Evolutionary conservation across 2,329 filamentous ascomycete genomes (phyloP).

Genomic region (Pestalotiopsis fici): DNA sequence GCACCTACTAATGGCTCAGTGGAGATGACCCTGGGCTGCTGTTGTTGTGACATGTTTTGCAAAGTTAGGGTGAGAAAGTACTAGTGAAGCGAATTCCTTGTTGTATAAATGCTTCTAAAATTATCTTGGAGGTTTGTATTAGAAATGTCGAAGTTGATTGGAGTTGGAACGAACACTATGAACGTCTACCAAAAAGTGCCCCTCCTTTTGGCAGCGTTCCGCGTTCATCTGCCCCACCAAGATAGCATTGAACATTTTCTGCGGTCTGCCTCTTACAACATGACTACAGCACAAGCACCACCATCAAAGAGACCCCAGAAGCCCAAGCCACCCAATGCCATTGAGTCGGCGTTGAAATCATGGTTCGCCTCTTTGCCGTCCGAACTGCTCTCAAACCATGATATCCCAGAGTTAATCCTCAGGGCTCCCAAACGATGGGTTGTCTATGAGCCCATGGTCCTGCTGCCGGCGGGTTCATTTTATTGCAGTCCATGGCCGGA

Average conservation of each 20-base stretch:
- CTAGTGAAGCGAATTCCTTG: no score
- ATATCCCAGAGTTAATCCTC: conserved; percentile 31
- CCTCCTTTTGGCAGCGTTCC: neutral
- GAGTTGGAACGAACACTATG: neutral
- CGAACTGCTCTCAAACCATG: neutral
- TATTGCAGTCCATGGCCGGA: conserved; percentile 38
- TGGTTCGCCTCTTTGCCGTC: conserved; percentile 12
- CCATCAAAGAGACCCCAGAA: neutral
- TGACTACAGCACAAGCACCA: neutral
- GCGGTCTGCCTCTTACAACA: neutral
- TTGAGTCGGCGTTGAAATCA: conserved; percentile 16
- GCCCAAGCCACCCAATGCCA: conserved; percentile 15
- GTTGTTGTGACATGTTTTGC: neutral
- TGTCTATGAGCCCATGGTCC: conserved; percentile 61
- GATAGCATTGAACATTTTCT: neutral
- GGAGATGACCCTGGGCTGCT: conserved; percentile 19
- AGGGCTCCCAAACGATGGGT: conserved; percentile 59
- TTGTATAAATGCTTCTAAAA: no score
- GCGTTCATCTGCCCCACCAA: neutral
- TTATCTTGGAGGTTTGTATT: no score
- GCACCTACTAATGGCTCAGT: conserved; percentile 28
- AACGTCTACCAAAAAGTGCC: neutral
- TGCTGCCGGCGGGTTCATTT: conserved; percentile 63
- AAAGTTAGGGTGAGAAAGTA: no score
- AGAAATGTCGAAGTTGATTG: no score